Evolutionary conservation across 495 filamentous ascomycete species (phyloP).

Genomic region (Trichoderma reesei): DNA sequence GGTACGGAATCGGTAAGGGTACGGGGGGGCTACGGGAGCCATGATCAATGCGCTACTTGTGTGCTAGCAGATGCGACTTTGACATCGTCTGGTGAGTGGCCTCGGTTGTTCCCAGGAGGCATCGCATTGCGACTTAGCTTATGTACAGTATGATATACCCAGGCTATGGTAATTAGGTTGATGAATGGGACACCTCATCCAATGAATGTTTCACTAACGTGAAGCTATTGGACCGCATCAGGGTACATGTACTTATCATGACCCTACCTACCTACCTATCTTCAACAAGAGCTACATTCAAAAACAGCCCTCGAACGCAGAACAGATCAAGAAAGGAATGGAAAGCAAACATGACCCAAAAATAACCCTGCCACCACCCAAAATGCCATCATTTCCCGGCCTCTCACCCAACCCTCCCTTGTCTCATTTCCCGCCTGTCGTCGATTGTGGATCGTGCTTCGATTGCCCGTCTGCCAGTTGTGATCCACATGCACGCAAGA

Average conservation of each 20-base stretch:
- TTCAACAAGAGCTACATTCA: too few species aligned
- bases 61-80: background rate
- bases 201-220: too few species aligned
- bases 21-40: background rate
- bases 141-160: too few species aligned
- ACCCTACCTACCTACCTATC: too few species aligned
- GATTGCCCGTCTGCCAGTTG: background rate
- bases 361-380: background rate
- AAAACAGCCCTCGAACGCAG: too few species aligned
- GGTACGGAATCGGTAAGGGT: background rate
- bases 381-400: background rate
- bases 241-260: too few species aligned
- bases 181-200: too few species aligned
- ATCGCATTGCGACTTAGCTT: too few species aligned
- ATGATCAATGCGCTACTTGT: background rate
- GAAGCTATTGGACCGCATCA: too few species aligned
- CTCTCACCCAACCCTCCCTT: background rate
- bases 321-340: background rate
- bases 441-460: background rate
- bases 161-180: too few species aligned
- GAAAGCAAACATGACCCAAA: background rate
- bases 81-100: background rate
- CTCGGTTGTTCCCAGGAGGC: background rate
- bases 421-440: slow-evolving; percentile 6
- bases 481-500: slow-evolving; percentile 3